Evolutionary conservation across 2,329 filamentous ascomycete genomes (phyloP).

Genomic region (Magnaporthales sp.): DNA sequence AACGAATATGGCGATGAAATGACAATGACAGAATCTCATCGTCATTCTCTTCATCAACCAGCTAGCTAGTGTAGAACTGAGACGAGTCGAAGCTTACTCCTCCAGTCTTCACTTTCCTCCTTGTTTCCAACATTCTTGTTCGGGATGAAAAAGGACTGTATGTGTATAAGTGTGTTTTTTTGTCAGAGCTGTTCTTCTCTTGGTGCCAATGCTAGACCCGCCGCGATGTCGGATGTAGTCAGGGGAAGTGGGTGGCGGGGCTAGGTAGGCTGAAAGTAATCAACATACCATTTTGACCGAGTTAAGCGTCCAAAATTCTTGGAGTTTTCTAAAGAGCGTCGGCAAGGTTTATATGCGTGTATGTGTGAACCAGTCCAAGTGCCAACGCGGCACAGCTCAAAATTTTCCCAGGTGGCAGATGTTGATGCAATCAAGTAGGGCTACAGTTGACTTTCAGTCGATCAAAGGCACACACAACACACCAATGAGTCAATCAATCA

Average conservation of each 20-base stretch:
- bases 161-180: not conserved
- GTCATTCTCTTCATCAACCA: not conserved
- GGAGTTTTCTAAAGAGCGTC: not conserved
- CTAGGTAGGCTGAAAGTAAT: not conserved
- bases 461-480: too few relatives aligned
- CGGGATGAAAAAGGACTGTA: slow-evolving; percentile 58
- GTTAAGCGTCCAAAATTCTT: not conserved
- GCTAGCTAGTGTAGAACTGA: not conserved
- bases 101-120: slow-evolving; percentile 68
- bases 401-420: not conserved
- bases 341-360: not conserved
- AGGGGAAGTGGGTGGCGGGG: slow-evolving; percentile 10
- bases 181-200: too few relatives aligned
- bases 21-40: not conserved
- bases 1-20: slow-evolving; percentile 2
- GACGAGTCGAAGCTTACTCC: slow-evolving; percentile 47
- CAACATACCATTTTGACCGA: slow-evolving; percentile 3
- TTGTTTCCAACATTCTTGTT: slow-evolving; percentile 74
- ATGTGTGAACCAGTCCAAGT: not conserved
- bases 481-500: too few relatives aligned
- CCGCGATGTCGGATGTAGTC: slow-evolving; percentile 10
- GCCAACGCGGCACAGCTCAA: not conserved
- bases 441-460: not conserved
- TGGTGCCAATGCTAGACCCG: too few relatives aligned
- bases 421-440: not conserved